Evolutionary conservation across 2,329 filamentous ascomycete genomes (phyloP).

Genomic region (Tolypocladium tundrense): DNA sequence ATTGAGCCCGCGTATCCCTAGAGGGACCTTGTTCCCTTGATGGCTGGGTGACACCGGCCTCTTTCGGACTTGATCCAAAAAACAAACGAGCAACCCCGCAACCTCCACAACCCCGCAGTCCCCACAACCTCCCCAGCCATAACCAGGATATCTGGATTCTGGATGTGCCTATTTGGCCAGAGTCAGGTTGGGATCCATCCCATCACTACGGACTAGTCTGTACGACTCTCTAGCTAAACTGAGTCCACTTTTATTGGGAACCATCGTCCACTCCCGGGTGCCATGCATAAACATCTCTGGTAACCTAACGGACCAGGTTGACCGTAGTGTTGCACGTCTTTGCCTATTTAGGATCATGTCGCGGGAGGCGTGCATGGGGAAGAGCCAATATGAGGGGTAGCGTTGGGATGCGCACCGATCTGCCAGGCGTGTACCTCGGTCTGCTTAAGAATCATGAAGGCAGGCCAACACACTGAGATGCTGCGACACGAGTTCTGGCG

Average conservation of each 20-base stretch:
- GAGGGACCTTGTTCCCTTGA: neutral
- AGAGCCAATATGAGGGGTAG: neutral
- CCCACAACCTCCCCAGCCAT: neutral
- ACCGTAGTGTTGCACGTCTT: neutral
- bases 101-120: neutral
- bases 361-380: neutral
- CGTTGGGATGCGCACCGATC: neutral
- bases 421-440: neutral
- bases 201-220: neutral
- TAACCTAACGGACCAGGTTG: neutral
- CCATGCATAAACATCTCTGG: neutral
- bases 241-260: neutral
- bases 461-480: too few relatives aligned
- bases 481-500: neutral
- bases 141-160: neutral
- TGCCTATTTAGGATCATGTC: neutral
- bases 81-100: neutral
- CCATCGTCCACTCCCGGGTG: neutral
- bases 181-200: neutral
- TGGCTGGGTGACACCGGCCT: neutral
- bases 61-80: neutral
- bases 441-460: neutral
- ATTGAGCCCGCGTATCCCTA: neutral
- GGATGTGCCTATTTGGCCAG: neutral
- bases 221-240: neutral